Base-by-base conservation (phyloP, 2,329 filamentous ascomycete genomes). In the Trichophyton benhamiae region DNA sequence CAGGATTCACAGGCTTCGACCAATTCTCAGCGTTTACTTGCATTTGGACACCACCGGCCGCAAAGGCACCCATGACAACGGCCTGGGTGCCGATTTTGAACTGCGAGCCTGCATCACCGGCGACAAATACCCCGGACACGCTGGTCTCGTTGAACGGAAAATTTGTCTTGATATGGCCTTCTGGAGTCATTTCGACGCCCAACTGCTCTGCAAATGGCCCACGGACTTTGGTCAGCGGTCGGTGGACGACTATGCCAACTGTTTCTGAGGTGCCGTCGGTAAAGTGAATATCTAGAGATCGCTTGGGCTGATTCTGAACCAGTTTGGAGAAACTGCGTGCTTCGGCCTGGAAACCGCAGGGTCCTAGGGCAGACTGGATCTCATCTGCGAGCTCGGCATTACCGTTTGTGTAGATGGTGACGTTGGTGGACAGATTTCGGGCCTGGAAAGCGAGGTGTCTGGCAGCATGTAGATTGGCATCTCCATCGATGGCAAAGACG, bases 331-430 rank as follows among this genome's bases (percentile, higher is more conserved):
- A 27, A 30, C n/a, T 38, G 13, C 33, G 30, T 36, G 27, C 33
- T 25, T 48, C 20, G 5, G 20, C 44, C 20, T 48, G 44, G 44
- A 48, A 48, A 48, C 44, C 44, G 44, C 44, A 48, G 2, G 44
- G 44, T 9, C 44, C 44, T 22, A 48, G 11, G 7, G 15, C 17
- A 17, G 44, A 20, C 44, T 48, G 44, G 3, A 48, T 25, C 44
- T 48, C 44, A 11, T 48, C 44, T n/a, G 44, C 44, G 0, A 81
- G 65, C 0, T 69, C 63, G 0, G 69, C 65, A 57, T 75, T 68
- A 5, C 76, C 78, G 65, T 83, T 71, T 9, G 80, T 82, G 72
- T 82, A 84, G 52, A 83, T 70, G 11, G 75, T 81, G 6, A 81
- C 73, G 0, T 69, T 67, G 13, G 72, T 64, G 0, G 78, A 71